A percentile compares a stretch with the other conserved stretches of the same genome.
Conservation (phyloP, 2,329 filamentous ascomycete genomes). For the Fusarium foetens region DNA sequence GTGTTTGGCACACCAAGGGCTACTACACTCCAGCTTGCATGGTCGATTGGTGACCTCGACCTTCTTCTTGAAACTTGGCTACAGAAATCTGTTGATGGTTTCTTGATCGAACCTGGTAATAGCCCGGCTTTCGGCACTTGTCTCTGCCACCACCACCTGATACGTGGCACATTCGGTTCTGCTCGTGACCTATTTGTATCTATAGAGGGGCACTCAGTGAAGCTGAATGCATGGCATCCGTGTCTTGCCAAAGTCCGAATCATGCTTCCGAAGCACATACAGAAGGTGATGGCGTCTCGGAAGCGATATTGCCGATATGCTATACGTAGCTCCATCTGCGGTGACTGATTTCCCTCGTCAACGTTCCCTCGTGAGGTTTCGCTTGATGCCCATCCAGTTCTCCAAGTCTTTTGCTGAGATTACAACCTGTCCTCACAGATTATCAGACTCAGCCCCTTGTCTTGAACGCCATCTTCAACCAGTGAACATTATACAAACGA, state of each 20-base stretch:
- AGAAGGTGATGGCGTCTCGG: neutral
- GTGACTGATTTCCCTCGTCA: accelerated
- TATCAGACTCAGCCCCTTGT: accelerated
- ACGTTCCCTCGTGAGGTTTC: accelerated
- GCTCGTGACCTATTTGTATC: neutral
- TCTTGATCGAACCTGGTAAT: neutral
- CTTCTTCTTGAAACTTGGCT: neutral
- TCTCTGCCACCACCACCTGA: accelerated
- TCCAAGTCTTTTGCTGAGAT: accelerated
- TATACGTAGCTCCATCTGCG: neutral
- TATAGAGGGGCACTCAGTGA: accelerated
- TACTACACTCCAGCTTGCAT: neutral
- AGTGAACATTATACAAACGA: neutral
- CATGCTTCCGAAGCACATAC: accelerated
- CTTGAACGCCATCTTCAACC: neutral
- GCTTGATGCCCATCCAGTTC: neutral
- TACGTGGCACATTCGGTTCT: neutral
- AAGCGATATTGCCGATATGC: neutral
- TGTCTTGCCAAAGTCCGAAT: neutral
- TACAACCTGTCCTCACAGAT: accelerated
- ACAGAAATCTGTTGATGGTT: accelerated
- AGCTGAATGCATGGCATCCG: accelerated
- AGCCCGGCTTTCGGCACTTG: neutral
- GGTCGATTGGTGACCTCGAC: accelerated
- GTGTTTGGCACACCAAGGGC: accelerated